A percentile compares a stretch with the other conserved stretches of the same genome.
These are phyloP conservation scores for Eimeria necatrix DNA, from an alignment of 169 alveolate genomes.

Conservation along the genomic window DNA sequence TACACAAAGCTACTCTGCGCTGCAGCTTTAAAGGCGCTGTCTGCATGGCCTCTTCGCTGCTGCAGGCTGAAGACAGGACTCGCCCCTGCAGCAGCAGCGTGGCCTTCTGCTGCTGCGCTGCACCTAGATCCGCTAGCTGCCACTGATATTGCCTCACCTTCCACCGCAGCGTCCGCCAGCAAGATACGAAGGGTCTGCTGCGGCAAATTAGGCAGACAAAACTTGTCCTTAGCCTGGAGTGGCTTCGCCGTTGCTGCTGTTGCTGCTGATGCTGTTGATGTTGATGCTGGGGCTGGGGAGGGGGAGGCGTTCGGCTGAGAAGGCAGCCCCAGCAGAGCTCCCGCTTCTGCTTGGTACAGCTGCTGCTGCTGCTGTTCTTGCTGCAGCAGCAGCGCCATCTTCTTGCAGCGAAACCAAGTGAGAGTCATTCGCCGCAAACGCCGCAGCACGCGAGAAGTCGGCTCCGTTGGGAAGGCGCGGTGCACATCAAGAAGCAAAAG, in stretches of 20 bases:
- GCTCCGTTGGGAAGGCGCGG: constrained; percentile 35
- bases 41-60: too few species aligned
- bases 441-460: constrained; percentile 12
- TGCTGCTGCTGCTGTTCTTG: constrained; percentile 42
- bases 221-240: not conserved
- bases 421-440: constrained; percentile 37
- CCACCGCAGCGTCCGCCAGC: constrained; percentile 29
- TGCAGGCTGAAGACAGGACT: too few species aligned
- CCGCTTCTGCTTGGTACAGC: not conserved
- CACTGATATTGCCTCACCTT: not conserved
- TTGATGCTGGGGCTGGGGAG: not conserved
- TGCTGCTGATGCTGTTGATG: constrained; percentile 6
- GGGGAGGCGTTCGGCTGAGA: not conserved
- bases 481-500: constrained; percentile 42
- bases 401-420: constrained; percentile 37
- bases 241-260: not conserved
- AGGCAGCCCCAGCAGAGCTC: not conserved
- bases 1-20: too few species aligned
- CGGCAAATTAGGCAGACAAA: not conserved
- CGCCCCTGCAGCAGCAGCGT: too few species aligned
- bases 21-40: too few species aligned
- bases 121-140: too few species aligned
- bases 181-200: constrained; percentile 17
- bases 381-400: constrained; percentile 1
- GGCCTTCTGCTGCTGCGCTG: too few species aligned